phyloP scores from a whole-genome alignment of 2,329 filamentous ascomycete species.

The Ramichloridium luteum region DNA sequence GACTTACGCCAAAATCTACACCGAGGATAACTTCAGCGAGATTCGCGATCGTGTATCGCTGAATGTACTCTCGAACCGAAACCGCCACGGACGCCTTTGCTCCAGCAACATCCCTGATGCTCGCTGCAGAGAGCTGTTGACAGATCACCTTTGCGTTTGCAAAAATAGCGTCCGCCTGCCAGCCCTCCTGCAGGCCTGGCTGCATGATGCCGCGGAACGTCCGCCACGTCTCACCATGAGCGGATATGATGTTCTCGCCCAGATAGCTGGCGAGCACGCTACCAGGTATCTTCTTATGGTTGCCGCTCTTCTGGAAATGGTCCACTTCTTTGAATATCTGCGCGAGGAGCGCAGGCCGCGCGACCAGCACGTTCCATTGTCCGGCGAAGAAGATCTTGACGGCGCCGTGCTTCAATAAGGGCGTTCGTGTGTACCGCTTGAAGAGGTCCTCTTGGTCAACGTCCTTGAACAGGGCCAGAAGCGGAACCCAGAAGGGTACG shows the following conservation, averaged over 20 bases:
- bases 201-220: constrained; percentile 4
- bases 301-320: constrained; percentile 3
- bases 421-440: constrained; percentile 1
- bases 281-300: constrained; percentile 5
- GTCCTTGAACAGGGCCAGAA: constrained; percentile 3
- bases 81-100: neutral
- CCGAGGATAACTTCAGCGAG: constrained; percentile 1
- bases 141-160: neutral
- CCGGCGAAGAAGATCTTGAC: constrained; percentile 6
- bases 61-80: constrained; percentile 1
- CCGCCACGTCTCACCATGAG: constrained; percentile 3
- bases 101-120: too few relatives aligned
- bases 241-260: constrained; percentile 6
- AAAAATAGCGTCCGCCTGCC: neutral
- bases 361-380: constrained; percentile 5
- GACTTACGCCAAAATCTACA: constrained; percentile 1
- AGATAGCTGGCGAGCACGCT: constrained; percentile 5
- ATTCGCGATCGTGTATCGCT: constrained; percentile 4
- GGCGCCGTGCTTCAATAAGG: constrained; percentile 2
- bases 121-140: neutral
- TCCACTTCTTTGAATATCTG: constrained; percentile 5
- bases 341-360: constrained; percentile 1
- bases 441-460: constrained; percentile 3
- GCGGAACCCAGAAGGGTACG: constrained; percentile 5
- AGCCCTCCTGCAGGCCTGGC: constrained; percentile 4